These are phyloP conservation scores for Pseudoneurospora amorphoporcata DNA, from an alignment of 495 filamentous ascomycete species.

Conservation along the genomic window DNA sequence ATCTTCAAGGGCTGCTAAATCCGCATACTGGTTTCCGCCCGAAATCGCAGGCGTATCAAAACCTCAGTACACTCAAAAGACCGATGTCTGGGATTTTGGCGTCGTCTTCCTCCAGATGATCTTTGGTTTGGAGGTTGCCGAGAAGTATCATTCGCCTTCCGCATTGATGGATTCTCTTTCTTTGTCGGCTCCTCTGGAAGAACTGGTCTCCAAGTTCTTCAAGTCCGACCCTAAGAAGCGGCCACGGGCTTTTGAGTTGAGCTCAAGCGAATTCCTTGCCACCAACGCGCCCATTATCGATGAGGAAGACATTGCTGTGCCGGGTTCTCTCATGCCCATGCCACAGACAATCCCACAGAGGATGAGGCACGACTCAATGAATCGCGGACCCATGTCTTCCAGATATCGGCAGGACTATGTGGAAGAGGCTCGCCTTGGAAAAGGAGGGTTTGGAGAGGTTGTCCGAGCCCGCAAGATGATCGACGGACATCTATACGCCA, in stretches of 20 bases:
- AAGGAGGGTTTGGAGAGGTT: slow-evolving; percentile 95
- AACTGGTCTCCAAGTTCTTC: slow-evolving; percentile 75
- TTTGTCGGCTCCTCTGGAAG: slow-evolving; percentile 63
- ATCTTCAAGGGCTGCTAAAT: slow-evolving; percentile 51
- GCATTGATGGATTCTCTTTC: slow-evolving; percentile 50
- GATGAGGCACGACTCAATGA: slow-evolving; percentile 41
- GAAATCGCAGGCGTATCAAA: slow-evolving; percentile 56
- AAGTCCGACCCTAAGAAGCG: slow-evolving; percentile 71
- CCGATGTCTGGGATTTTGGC: slow-evolving; percentile 91
- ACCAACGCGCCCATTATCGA: slow-evolving; percentile 47
- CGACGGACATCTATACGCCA: slow-evolving; percentile 84
- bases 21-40: slow-evolving; percentile 73
- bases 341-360: slow-evolving; percentile 29
- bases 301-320: slow-evolving; percentile 25
- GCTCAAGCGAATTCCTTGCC: slow-evolving; percentile 75
- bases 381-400: slow-evolving; percentile 39
- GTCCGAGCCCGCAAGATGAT: slow-evolving; percentile 91
- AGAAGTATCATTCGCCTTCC: slow-evolving; percentile 69
- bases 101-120: slow-evolving; percentile 86
- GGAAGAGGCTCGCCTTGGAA: slow-evolving; percentile 78
- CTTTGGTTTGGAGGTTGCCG: slow-evolving; percentile 68
- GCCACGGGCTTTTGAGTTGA: slow-evolving; percentile 79
- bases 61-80: slow-evolving; percentile 58
- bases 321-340: slow-evolving; percentile 30
- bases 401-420: slow-evolving; percentile 82